Conservation (phyloP, 257 asterid species). For the Rubia yunnanensis region DNA sequence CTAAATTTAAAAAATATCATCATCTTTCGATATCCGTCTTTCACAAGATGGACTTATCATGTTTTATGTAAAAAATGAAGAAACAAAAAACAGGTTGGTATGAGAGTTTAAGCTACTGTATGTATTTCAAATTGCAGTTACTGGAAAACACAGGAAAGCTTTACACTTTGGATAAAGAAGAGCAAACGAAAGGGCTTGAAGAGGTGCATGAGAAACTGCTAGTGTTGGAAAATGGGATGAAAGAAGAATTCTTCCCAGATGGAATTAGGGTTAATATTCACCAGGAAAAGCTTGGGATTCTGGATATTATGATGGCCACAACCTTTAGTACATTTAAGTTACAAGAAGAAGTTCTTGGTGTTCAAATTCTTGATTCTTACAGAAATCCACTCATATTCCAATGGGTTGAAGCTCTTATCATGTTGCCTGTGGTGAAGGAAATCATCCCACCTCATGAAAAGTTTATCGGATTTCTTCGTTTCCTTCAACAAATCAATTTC, state of each 20-base stretch:
- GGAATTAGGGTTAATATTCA: not conserved
- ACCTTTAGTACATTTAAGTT: conserved; percentile 21
- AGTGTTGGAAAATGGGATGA: conserved; percentile 24
- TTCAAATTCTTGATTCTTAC: conserved; percentile 6
- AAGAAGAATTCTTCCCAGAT: conserved; percentile 8
- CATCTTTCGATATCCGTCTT: no score
- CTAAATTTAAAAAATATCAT: no score
- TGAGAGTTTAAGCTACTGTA: no score
- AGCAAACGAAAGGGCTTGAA: conserved; percentile 8
- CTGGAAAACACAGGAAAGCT: conserved; percentile 19
- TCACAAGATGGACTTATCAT: no score
- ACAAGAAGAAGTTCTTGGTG: conserved; percentile 10
- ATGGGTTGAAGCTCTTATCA: conserved; percentile 13
- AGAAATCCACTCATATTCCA: conserved; percentile 9
- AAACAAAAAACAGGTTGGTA: no score
- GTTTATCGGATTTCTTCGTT: conserved; percentile 4
- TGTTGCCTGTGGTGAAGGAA: conserved; percentile 11
- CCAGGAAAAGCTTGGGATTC: conserved; percentile 16
- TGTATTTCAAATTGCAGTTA: conserved; percentile 9
- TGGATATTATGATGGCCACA: conserved; percentile 24
- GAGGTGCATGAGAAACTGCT: conserved; percentile 16
- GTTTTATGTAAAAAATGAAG: no score
- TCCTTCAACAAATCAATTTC: conserved; percentile 9
- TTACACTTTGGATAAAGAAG: conserved; percentile 6
- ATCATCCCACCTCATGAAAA: conserved; percentile 20